Evolutionary conservation across 176 grass and related monocot species (phyloP), one percentile per base, ranked within the genome.

Genomic region (Musa schizocarpa): DNA sequence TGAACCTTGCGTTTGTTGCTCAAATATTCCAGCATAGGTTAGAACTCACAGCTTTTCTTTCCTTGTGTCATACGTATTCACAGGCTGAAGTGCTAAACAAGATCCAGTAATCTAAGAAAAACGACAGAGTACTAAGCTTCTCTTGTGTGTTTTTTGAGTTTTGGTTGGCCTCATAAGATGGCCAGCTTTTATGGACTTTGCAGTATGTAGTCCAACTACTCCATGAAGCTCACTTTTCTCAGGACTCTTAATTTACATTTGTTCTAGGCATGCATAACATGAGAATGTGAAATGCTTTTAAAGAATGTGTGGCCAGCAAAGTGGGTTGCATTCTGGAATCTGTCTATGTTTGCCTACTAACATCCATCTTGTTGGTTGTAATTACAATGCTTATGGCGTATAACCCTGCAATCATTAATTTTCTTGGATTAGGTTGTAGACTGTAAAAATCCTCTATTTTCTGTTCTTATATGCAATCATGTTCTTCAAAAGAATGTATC

Each of bases 1-100:
- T 98, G 70, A 98, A 98, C 88, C 94, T 98, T 85, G 94, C 90
- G 85, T 98, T 98, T 82, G 94, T 93, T 74, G 94, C 94, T 59
- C 94, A 98, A 80, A 98, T 98, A 82, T 98, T 98, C 76, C 94
- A 98, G 77, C 90, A 93, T 67, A 86, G 90, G 94, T 93, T 75
- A 82, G 80, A 65, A 68, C 13, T 79, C 79, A 25, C 34, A 55
- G 43, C 19, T 25, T 68, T 48, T 50, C 51, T 24, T 70, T 51
- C 3, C 17, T 11, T 70, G 13, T 51, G 34, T 11, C 68, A 49
- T 70, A 34, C 17, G 17, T 48, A 51, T 70, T 70, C 17, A 65
- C 22, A 26, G 22, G 26, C 24, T 25, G 23, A 65, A 65, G 26
- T 43, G 34, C 34, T 43, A 43, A 43, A 43, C 34, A 43, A 43